Conservation (phyloP, 352 stramenopile genomes). For the Globisporangium splendens region DNA sequence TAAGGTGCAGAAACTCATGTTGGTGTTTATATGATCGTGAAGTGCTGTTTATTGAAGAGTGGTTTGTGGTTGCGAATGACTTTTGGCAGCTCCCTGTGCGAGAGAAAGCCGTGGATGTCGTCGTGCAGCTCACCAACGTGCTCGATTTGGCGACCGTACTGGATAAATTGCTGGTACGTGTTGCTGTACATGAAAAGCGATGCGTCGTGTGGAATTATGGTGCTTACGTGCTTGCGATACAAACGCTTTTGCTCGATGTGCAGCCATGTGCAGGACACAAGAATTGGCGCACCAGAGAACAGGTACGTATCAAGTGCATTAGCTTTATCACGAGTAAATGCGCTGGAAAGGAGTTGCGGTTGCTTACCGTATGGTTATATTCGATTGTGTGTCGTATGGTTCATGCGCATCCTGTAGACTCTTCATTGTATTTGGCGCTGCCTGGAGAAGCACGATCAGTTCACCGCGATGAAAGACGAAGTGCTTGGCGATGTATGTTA, state of each 20-base stretch:
- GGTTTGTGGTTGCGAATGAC: neutral
- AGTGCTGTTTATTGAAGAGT: slow-evolving; percentile 4
- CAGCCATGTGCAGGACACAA: slow-evolving; percentile 58
- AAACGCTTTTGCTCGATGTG: neutral
- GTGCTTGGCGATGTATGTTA: slow-evolving; percentile 50
- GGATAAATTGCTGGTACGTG: slow-evolving; percentile 43
- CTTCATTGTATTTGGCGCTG: slow-evolving; percentile 64
- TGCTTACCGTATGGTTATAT: no score
- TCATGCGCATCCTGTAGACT: slow-evolving; percentile 25
- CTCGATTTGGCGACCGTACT: slow-evolving; percentile 56
- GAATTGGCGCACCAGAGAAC: slow-evolving; percentile 81
- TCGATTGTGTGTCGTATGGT: no score
- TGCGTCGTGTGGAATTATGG: slow-evolving; percentile 11
- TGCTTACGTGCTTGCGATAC: neutral
- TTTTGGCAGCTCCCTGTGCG: slow-evolving; percentile 36
- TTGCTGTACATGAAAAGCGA: neutral
- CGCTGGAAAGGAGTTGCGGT: no score
- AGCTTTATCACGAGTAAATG: no score
- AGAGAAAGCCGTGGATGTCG: slow-evolving; percentile 71
- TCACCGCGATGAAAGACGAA: slow-evolving; percentile 48
- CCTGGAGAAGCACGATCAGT: slow-evolving; percentile 48
- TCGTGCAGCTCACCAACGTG: slow-evolving; percentile 61
- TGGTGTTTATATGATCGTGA: neutral
- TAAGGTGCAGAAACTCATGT: slow-evolving; percentile 1
- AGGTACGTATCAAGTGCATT: no score